phyloP scores from a whole-genome alignment of 2,329 filamentous ascomycete species.

The Scopulariopsis brevicaulis region DNA sequence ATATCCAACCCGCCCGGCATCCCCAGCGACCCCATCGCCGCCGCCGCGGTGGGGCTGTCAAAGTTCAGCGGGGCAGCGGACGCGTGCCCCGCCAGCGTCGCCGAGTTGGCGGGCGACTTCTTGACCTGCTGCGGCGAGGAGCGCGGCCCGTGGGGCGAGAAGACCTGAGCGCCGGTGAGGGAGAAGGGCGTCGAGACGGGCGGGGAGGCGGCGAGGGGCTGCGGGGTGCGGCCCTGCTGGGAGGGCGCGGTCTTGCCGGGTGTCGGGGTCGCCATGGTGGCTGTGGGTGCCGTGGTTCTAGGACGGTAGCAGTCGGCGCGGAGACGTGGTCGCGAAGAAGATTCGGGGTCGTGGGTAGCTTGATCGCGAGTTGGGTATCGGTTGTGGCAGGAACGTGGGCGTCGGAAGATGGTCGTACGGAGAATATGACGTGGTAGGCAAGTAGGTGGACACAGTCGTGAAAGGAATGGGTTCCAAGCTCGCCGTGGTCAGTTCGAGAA shows the following conservation, averaged over 20 bases:
- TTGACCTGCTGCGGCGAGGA: slow-evolving; percentile 55
- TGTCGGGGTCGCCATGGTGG: slow-evolving; percentile 36
- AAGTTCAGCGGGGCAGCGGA: slow-evolving; percentile 37
- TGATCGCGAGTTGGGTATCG: background rate
- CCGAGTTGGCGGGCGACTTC: slow-evolving; percentile 46
- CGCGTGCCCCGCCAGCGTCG: slow-evolving; percentile 33
- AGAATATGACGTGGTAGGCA: background rate
- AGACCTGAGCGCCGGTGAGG: slow-evolving; percentile 32
- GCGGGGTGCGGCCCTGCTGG: slow-evolving; percentile 31
- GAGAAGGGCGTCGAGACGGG: slow-evolving; percentile 59
- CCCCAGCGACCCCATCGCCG: slow-evolving; percentile 44
- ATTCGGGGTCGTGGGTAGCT: background rate
- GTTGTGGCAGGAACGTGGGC: background rate
- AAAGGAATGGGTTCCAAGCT: background rate
- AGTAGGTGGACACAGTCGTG: too few relatives aligned
- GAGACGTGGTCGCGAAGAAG: background rate
- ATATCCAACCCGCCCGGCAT: slow-evolving; percentile 40
- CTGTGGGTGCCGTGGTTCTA: background rate
- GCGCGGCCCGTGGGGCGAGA: slow-evolving; percentile 43
- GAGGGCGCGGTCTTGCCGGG: slow-evolving; percentile 33
- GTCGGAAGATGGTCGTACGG: background rate
- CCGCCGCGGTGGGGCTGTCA: slow-evolving; percentile 52
- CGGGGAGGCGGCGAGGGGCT: slow-evolving; percentile 45
- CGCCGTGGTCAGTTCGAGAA: background rate
- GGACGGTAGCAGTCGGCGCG: background rate